Evolutionary conservation across 768 basidiomycete species (phyloP), one percentile per base, ranked within the genome.

Genomic region (Lactarius evosmus): DNA sequence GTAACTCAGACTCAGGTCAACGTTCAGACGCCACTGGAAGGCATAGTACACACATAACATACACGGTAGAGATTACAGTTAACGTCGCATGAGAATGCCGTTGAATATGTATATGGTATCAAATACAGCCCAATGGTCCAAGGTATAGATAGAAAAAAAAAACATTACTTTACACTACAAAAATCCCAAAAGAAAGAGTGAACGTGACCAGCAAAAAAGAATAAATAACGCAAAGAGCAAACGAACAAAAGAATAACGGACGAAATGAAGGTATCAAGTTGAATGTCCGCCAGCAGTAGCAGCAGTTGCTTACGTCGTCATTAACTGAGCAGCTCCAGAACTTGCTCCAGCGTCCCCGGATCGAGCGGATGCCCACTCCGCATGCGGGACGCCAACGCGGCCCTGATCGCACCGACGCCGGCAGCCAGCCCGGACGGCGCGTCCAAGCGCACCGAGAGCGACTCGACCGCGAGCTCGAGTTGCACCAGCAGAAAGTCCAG

Each of bases 401-500:
- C 34, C 36, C 25, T 60, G 53, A 64, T 64, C 17, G 53, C 52
- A 22, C 56, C 63, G 17, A 64, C n/a, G 1, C 27, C 44, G 8
- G 55, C 46, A 38, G 56, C 41, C 1, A 33, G 36, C 12, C n/a
- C 49, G 7, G 56, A 50, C n/a, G 58, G 51, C 41, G 27, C 55
- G 11, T 25, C 36, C 54, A 56, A 67, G 14, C 65, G 61, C 33
- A 50, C 56, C 36, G 62, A 34, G 22, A 68, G 44, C 16, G 53
- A 49, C n/a, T 66, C 54, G 3, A 33, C 54, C 29, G 89, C 83
- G 71, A 95, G 94, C 72, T 91, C 87, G 59, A 95, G 85, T 49
- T 95, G 81, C 8, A 84, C 76, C 33, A 88, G 79, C 57, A 96
- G 72, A 14, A 87, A 90, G 69, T 94, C 89, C 34, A 97, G 78